Evolutionary conservation across 1,139 yeast genomes (phyloP).

Genomic region (Protomyces pachydermus): DNA sequence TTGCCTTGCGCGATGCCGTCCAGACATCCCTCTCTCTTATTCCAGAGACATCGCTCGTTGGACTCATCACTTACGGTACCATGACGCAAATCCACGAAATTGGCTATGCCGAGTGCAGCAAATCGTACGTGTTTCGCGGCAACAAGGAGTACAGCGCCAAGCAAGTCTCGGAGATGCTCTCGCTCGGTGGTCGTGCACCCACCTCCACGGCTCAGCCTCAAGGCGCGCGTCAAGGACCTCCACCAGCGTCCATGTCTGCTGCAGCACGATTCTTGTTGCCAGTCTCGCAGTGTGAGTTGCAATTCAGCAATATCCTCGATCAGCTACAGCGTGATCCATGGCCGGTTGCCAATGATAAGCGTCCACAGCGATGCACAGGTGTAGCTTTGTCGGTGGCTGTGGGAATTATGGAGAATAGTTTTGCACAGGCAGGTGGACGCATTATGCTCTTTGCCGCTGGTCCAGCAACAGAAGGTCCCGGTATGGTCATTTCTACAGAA

Average conservation of each 20-base stretch:
- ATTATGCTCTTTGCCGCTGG: slow-evolving; percentile 90
- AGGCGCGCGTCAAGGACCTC: slow-evolving; percentile 36
- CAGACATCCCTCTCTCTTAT: slow-evolving; percentile 73
- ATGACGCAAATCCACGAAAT: slow-evolving; percentile 83
- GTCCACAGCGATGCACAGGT: slow-evolving; percentile 91
- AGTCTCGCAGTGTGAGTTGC: slow-evolving; percentile 79
- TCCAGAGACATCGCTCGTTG: slow-evolving; percentile 91
- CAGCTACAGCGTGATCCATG: slow-evolving; percentile 80
- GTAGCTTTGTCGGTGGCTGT: slow-evolving; percentile 85
- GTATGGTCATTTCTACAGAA: slow-evolving; percentile 86
- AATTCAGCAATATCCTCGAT: slow-evolving; percentile 74
- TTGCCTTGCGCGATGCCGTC: slow-evolving; percentile 81
- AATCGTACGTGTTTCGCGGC: slow-evolving; percentile 87
- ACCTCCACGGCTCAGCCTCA: slow-evolving; percentile 41
- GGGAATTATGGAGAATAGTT: slow-evolving; percentile 75
- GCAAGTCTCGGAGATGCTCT: slow-evolving; percentile 70
- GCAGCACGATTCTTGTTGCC: slow-evolving; percentile 79
- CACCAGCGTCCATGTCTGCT: slow-evolving; percentile 37
- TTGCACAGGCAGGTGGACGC: slow-evolving; percentile 84
- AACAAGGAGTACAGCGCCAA: slow-evolving; percentile 78
- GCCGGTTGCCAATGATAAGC: slow-evolving; percentile 81
- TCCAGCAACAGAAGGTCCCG: slow-evolving; percentile 93
- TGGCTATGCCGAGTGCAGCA: slow-evolving; percentile 69
- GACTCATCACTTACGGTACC: slow-evolving; percentile 88
- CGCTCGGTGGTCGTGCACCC: slow-evolving; percentile 43